Evolutionary conservation across 2,329 filamentous ascomycete genomes (phyloP), one percentile per base, ranked within the genome.

Genomic region (Penicillium sp.): DNA sequence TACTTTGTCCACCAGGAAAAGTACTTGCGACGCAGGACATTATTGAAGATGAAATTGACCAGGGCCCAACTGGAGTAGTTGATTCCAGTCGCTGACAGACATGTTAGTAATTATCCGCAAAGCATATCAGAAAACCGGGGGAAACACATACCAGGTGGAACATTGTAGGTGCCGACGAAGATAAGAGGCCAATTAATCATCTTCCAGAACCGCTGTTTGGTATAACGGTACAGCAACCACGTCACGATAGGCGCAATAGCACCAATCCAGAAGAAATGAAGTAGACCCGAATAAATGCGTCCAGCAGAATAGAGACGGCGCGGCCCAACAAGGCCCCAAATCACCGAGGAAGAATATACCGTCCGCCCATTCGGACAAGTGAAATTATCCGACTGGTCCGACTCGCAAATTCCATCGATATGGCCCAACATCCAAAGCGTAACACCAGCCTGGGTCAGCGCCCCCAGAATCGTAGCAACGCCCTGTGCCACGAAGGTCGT

Each of bases 1-100:
- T 76, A 76, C 58, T 75, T 75, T 5, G 68, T 64, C 67, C 75
- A 76, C 73, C 73, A 76, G 32, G 61, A 55, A 24, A 78, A 79
- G 53, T 50, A 65, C 3, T 51, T 56, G 5, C 57, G 55, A 24
- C 86, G 85, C 64, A 95, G 81, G 54, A 87, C 71, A 68, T 87
- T 86, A 69, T 95, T 95, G 79, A 96, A 96, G 36, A 90, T 61
- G 70, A 88, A 95, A 29, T 72, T 72, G 36, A 71, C 67, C 12
- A 71, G 52, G 3, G 63, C 66, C 66, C 67, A 69, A 49, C 64
- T 67, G n/a, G 68, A 69, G 45, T 69, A 70, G 42, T 69, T 70
- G 40, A 71, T 68, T 21, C 66, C 66, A 20, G 68, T 71, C 17
- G 67, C 68, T 60, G 26, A 21, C 17, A 29, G 9, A n/a, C n/a